Conservation (phyloP, 805 yeast species). For the Cyberlindnera euphorbiiphila region DNA sequence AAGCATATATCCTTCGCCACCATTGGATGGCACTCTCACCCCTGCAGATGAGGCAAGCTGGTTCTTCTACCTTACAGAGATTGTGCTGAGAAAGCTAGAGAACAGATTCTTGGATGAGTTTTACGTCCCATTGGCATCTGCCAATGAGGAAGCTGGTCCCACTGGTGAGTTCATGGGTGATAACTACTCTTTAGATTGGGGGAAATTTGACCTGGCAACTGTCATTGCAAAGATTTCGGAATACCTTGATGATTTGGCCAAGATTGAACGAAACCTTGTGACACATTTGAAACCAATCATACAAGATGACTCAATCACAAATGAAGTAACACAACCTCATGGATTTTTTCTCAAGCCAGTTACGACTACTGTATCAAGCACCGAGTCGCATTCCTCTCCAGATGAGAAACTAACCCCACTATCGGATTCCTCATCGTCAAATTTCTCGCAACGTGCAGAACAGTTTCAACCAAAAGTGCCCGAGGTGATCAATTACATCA, state of each 20-base stretch:
- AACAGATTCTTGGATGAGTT: slow-evolving; percentile 25
- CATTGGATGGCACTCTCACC: slow-evolving; percentile 18
- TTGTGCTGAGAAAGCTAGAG: slow-evolving; percentile 24
- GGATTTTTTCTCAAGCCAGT: slow-evolving; percentile 21
- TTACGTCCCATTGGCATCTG: slow-evolving; percentile 16
- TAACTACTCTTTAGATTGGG: slow-evolving; percentile 20
- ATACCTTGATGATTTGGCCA: slow-evolving; percentile 19
- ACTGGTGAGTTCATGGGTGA: slow-evolving; percentile 16
- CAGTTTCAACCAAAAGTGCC: slow-evolving; percentile 13
- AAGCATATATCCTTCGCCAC: slow-evolving; percentile 23
- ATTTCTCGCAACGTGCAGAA: slow-evolving; percentile 12
- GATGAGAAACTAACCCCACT: slow-evolving; percentile 10
- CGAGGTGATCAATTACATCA: slow-evolving; percentile 23
- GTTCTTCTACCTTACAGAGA: slow-evolving; percentile 26
- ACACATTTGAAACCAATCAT: slow-evolving; percentile 15
- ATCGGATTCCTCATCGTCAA: slow-evolving; percentile 14
- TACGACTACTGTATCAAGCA: background rate
- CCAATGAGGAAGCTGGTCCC: slow-evolving; percentile 6
- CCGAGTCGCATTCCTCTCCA: background rate
- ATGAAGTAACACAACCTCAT: slow-evolving; percentile 21
- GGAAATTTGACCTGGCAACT: slow-evolving; percentile 12
- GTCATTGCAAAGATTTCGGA: slow-evolving; percentile 8
- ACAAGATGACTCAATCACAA: slow-evolving; percentile 12
- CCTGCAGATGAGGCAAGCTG: slow-evolving; percentile 23
- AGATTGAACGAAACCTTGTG: slow-evolving; percentile 20